Conservation (phyloP, 169 alveolate genomes). For the Plasmodium cynomolgi region DNA sequence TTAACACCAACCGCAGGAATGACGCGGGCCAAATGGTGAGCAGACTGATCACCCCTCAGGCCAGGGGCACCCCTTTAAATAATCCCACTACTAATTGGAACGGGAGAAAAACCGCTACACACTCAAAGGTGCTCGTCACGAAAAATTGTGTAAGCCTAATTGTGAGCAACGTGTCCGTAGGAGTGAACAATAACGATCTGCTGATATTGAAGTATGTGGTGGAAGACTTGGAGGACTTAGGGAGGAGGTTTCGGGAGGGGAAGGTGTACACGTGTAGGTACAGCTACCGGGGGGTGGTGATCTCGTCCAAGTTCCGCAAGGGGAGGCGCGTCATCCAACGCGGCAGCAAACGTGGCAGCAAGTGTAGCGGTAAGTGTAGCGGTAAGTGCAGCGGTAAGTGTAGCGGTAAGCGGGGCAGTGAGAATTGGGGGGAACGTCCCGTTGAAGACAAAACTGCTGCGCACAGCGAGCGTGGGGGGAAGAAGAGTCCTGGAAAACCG, state of each 20-base stretch:
- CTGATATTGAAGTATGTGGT: not conserved
- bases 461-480: not conserved
- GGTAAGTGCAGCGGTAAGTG: not conserved
- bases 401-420: not conserved
- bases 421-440: too few species aligned
- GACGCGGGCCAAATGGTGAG: not conserved
- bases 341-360: not conserved
- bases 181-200: constrained; percentile 42
- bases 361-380: not conserved
- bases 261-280: constrained; percentile 32
- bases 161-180: constrained; percentile 2
- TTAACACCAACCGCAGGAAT: not conserved
- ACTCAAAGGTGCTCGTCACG: not conserved
- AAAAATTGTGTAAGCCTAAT: constrained; percentile 13
- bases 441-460: too few species aligned
- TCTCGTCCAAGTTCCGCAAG: constrained; percentile 47
- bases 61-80: not conserved
- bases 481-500: not conserved
- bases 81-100: not conserved
- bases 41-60: not conserved
- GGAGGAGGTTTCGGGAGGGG: not conserved
- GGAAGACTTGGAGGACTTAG: not conserved
- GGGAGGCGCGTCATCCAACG: not conserved
- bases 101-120: not conserved
- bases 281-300: constrained; percentile 16